phyloP scores from a whole-genome alignment of 441 rosid genomes.

The Erodium moschatum region DNA sequence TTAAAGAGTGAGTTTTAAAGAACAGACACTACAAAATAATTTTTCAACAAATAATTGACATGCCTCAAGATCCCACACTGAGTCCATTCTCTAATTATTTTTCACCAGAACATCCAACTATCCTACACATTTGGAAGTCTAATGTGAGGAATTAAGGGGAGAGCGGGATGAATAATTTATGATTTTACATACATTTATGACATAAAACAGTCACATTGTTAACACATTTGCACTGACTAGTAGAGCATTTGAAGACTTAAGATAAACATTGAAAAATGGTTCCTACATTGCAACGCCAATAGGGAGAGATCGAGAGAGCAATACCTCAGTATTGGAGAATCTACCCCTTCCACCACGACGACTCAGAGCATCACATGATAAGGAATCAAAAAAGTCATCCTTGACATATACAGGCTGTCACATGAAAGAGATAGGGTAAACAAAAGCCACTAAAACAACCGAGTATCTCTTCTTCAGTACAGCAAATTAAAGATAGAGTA shows the following conservation, averaged over 20 bases:
- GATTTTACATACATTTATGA: not conserved
- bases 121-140: not conserved
- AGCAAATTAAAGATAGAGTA: slow-evolving; percentile 1
- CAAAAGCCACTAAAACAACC: not conserved
- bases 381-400: slow-evolving; percentile 29
- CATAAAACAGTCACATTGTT: not conserved
- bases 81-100: not conserved
- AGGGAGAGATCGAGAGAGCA: not conserved
- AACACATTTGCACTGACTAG: not conserved
- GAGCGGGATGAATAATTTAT: not conserved
- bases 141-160: not conserved
- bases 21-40: not conserved
- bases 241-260: not conserved
- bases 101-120: not conserved
- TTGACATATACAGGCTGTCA: slow-evolving; percentile 27
- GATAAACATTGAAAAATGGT: not conserved
- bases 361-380: slow-evolving; percentile 19
- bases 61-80: not conserved
- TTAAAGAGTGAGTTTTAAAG: not conserved
- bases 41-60: not conserved
- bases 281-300: not conserved
- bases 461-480: not conserved
- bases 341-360: slow-evolving; percentile 17
- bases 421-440: not conserved
- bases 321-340: slow-evolving; percentile 22